Percentiles rank a stretch among this genome's conserved stretches.
These are phyloP conservation scores for Lipomyces lipofer DNA, from an alignment of 805 yeast genomes.

Conservation along the genomic window DNA sequence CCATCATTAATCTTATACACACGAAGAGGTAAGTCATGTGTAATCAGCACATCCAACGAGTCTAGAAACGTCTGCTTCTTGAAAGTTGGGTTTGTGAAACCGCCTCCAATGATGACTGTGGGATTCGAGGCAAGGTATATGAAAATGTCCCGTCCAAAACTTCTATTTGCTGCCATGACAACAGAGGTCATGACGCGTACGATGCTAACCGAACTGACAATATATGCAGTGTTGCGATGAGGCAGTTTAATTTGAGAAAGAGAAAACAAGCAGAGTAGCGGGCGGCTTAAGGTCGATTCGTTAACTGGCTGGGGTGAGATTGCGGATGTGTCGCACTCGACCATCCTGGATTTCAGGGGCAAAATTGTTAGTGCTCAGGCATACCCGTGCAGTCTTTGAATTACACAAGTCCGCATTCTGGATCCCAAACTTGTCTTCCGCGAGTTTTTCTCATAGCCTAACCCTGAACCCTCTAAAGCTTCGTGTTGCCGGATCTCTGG, in stretches of 20 bases:
- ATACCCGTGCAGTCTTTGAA: too few relatives aligned
- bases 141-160: background rate
- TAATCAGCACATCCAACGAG: background rate
- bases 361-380: too few relatives aligned
- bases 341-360: constrained; percentile 3
- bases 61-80: background rate
- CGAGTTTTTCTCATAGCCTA: too few relatives aligned
- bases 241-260: background rate
- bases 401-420: too few relatives aligned
- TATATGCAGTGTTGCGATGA: background rate
- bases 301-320: too few relatives aligned
- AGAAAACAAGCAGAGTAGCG: background rate
- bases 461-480: background rate
- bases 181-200: background rate
- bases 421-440: too few relatives aligned
- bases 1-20: background rate
- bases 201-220: background rate
- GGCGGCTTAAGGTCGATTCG: constrained; percentile 5
- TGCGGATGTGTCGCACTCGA: background rate
- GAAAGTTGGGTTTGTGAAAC: background rate
- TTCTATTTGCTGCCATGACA: background rate
- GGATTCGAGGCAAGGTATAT: background rate
- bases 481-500: background rate
- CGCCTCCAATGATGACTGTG: background rate
- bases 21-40: background rate